phyloP scores from a whole-genome alignment of 2,329 filamentous ascomycete species.

The Botrytis hyacinthi region DNA sequence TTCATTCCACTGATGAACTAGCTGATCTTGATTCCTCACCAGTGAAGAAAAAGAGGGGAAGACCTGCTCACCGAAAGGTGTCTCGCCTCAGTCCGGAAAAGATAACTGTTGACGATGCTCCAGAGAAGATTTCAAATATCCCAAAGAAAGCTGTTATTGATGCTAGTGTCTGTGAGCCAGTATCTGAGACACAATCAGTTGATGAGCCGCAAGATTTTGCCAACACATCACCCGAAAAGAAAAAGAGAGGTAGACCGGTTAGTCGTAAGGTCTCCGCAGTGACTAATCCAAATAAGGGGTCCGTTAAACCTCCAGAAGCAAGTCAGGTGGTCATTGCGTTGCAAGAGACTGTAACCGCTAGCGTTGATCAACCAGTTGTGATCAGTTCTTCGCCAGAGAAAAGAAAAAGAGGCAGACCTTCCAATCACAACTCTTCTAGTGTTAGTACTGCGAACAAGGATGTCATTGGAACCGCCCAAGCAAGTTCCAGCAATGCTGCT shows the following conservation, averaged over 20 bases:
- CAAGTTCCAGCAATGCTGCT: not conserved
- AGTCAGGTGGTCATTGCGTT: too few species aligned
- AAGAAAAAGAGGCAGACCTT: slow-evolving; percentile 1
- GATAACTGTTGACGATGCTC: not conserved
- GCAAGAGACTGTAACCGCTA: not conserved
- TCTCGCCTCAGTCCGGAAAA: not conserved
- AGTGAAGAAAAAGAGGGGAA: slow-evolving; percentile 6
- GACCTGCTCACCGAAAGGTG: not conserved
- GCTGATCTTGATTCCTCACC: not conserved
- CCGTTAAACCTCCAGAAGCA: not conserved
- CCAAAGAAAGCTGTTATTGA: not conserved
- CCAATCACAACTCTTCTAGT: not conserved
- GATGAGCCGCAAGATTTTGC: not conserved
- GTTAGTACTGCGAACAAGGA: not conserved
- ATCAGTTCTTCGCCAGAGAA: slow-evolving; percentile 2
- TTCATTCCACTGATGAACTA: not conserved
- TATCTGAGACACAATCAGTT: not conserved
- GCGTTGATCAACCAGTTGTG: not conserved
- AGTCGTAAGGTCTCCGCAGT: slow-evolving; percentile 1
- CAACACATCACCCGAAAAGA: not conserved
- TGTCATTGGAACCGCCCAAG: not conserved
- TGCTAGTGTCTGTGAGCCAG: not conserved
- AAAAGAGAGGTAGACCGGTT: not conserved
- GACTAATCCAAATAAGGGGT: not conserved
- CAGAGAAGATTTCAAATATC: not conserved